Base-by-base conservation (phyloP, 1,284 basidiomycete species). In the Inonotus hispidus region DNA sequence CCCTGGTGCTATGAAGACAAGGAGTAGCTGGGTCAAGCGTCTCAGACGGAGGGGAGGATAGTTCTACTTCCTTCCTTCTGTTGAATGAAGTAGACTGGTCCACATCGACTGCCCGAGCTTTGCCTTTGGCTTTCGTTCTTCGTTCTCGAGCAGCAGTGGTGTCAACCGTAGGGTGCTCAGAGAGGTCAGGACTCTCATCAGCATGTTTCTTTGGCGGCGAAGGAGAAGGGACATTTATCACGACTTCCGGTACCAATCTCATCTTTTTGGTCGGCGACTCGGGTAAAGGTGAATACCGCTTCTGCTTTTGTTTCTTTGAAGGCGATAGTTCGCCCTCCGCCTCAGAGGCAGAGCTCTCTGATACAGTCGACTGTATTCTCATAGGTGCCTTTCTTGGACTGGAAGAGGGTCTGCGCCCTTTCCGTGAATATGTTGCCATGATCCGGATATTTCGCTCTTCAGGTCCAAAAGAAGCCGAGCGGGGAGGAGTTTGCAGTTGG, bases 401-500 rank as follows among this genome's bases (percentile, higher is more conserved):
- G 13, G 0, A 21, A 25, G 25, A 41, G 13, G 21, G 32, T 27
- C 25, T 19, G 7, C 25, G 59, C 11, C 35, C 68, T 68, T 4
- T 56, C 4, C 55, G 53, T 6, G 60, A 56, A 23, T 61, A 52
- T 19, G 55, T 56, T 21, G 47, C 21, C n/a, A 35, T 21, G 32
- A 41, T 16, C 23, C 41, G 52, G 35, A 52, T 6, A 63, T 61
- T 46, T 63, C 65, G 10, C 63, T 64, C 27, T 61, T 66, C 11
- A 63, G 67, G 49, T 56, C 63, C 35, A 61, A 67, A 66, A 16
- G 69, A 68, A 4, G 66, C 66, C 16, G 70, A 70, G 23, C 64
- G 67, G 2, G 70, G 69, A 10, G 69, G 70, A 0, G 70, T 71
- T n/a, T 68, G 62, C 0, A 70, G 53, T 52, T 70, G 69, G 38